Base-by-base conservation (phyloP, 2,329 filamentous ascomycete genomes). In the Colletotrichum agaves region DNA sequence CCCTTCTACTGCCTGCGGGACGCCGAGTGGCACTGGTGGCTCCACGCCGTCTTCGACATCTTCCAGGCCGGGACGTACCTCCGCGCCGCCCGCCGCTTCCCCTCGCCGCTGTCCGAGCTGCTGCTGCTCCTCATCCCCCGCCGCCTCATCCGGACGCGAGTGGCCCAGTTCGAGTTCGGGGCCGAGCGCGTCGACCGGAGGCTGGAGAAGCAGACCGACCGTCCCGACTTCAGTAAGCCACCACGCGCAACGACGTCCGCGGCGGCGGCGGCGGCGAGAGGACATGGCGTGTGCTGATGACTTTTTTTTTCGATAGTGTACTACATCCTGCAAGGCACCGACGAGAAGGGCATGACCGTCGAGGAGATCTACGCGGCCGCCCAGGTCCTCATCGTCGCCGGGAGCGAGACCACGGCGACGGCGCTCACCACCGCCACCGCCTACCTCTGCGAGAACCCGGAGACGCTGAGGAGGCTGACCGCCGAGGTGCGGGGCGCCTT, bases 401-500 rank as follows among this genome's bases (percentile, higher is more conserved):
- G 78, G 0, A 75, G 73, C 0, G 78, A 79, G 61, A 80, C 78
- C 4, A 79, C 78, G 0, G 77, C 78, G 1, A 77, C 77, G 0
- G 49, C 73, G 0, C 72, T 79, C 0, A 70, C 72, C 1, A 76
- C 74, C 2, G 71, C 69, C 3, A 72, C 71, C 0, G 78, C 71
- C 56, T 69, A 74, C 5, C 72, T 81, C 4, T 67, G 74, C 2
- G 73, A 59, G 4, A 77, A 80, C 31, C 78, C 78, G 0, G 57
- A 73, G 0, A 70, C 67, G 1, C 63, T 79, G 13, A 44, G 73
- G 5, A 79, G 71, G 35, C 56, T 84, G 10, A 73, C 73, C 2
- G 37, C 75, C 0, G 83, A 85, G 70, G 72, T 83, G 2, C 77
- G 80, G 0, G 66, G 70, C 0, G 35, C 74, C 0, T 82, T 82